A percentile compares a stretch with the other conserved stretches of the same genome.
Conservation (phyloP, 805 yeast species). For the Candida schatavii region DNA sequence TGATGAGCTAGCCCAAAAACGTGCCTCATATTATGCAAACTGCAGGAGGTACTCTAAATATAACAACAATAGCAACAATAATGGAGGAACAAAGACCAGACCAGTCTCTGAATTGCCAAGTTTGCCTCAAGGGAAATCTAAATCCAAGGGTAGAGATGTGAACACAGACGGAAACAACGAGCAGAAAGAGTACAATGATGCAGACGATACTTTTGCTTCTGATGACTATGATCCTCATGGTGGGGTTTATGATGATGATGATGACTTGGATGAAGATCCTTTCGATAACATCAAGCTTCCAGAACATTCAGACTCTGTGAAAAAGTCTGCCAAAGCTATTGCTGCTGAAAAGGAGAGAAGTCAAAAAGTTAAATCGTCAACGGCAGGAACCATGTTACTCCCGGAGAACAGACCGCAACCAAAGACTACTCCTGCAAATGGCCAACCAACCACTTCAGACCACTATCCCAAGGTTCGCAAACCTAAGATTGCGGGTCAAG, state of each 20-base stretch:
- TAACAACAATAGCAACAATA: conserved; percentile 10
- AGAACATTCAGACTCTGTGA: conserved; percentile 21
- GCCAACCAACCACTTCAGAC: conserved; percentile 8
- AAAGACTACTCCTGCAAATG: conserved; percentile 4
- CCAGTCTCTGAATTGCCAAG: conserved; percentile 29
- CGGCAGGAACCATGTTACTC: conserved; percentile 34
- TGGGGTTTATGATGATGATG: conserved; percentile 18
- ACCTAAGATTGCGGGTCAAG: conserved; percentile 1
- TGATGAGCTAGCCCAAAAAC: conserved; percentile 36
- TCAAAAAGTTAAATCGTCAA: conserved; percentile 16
- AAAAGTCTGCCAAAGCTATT: background rate
- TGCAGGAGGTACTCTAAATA: conserved; percentile 27
- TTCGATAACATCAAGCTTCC: conserved; percentile 51
- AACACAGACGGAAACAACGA: conserved; percentile 20
- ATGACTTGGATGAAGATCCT: conserved; percentile 27
- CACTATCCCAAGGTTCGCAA: conserved; percentile 23
- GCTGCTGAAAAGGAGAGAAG: background rate
- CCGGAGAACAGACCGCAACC: conserved; percentile 17
- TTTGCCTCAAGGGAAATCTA: conserved; percentile 20
- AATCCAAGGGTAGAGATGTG: conserved; percentile 20
- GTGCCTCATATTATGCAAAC: conserved; percentile 33
- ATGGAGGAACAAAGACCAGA: conserved; percentile 13
- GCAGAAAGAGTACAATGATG: conserved; percentile 14
- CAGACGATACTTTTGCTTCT: conserved; percentile 9
- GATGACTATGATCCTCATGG: conserved; percentile 11